phyloP scores from a whole-genome alignment of 306 rosid species.

The Vicia sativa region DNA sequence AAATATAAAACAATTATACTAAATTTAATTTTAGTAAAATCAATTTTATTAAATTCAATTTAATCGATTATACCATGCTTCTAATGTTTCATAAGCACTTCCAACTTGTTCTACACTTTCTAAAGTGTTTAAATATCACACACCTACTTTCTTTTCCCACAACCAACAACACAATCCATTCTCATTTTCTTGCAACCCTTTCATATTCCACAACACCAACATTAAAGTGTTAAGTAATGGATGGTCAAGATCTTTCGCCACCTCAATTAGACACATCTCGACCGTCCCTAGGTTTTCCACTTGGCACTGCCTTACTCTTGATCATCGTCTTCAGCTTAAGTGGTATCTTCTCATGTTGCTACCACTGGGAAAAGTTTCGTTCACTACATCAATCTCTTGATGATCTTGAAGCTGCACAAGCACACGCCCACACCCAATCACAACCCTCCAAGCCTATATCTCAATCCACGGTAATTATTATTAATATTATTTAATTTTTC shows the following conservation, averaged over 20 bases:
- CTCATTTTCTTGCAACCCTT: not conserved
- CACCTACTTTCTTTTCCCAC: not conserved
- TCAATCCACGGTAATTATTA: conserved; percentile 45
- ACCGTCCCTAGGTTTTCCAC: conserved; percentile 90
- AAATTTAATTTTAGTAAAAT: too few species aligned
- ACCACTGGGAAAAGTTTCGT: conserved; percentile 94
- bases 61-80: too few species aligned
- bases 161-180: conserved; percentile 2
- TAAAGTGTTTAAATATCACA: conserved; percentile 10
- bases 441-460: conserved; percentile 49
- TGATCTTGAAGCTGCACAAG: conserved; percentile 23
- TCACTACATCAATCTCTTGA: conserved; percentile 61
- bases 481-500: not conserved
- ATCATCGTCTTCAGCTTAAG: conserved; percentile 86
- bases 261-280: conserved; percentile 71
- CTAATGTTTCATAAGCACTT: too few species aligned
- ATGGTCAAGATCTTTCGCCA: conserved; percentile 67
- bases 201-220: too few species aligned
- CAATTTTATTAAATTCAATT: too few species aligned
- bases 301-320: conserved; percentile 88
- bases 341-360: conserved; percentile 95
- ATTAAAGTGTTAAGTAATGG: conserved; percentile 41
- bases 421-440: conserved; percentile 36
- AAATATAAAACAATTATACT: too few species aligned
- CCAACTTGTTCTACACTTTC: not conserved